phyloP scores from a whole-genome alignment of 2,329 filamentous ascomycete species.

The Coleophoma crateriformis region DNA sequence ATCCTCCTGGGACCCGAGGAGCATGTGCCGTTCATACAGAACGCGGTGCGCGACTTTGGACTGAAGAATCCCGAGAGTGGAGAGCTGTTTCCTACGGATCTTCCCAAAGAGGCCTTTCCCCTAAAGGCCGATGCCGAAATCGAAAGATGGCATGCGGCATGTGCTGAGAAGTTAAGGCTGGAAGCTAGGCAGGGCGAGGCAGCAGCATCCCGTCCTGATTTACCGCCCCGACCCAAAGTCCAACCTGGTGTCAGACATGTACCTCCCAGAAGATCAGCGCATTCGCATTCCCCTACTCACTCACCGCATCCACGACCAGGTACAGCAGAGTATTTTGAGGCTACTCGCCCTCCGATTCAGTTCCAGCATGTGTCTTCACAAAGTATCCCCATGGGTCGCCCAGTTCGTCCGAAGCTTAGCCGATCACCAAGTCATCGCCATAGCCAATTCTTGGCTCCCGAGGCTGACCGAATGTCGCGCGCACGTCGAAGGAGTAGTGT shows the following conservation, averaged over 20 bases:
- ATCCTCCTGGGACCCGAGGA: conserved; percentile 82
- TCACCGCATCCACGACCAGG: conserved; percentile 9
- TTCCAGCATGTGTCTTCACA: conserved; percentile 14
- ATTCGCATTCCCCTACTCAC: conserved; percentile 9
- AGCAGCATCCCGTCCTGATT: conserved; percentile 20
- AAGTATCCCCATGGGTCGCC: conserved; percentile 16
- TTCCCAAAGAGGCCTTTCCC: conserved; percentile 63
- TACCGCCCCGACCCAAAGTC: conserved; percentile 22
- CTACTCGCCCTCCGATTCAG: conserved; percentile 2
- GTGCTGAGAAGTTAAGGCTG: conserved; percentile 63
- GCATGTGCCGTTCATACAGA: conserved; percentile 78
- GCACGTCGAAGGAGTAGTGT: conserved; percentile 16
- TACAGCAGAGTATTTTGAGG: conserved; percentile 2
- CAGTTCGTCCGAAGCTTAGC: conserved; percentile 20
- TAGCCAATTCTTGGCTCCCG: conserved; percentile 34
- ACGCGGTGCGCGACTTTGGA: conserved; percentile 71
- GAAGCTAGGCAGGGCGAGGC: conserved; percentile 38
- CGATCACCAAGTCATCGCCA: conserved; percentile 27
- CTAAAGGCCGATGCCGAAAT: conserved; percentile 70
- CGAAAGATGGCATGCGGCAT: conserved; percentile 77
- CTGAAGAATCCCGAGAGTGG: conserved; percentile 72
- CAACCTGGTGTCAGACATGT: conserved; percentile 21
- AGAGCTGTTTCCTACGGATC: conserved; percentile 55
- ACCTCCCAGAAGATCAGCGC: conserved; percentile 9
- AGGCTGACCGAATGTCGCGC: conserved; percentile 19